Conservation (phyloP, 1,139 yeast genomes). For the Nadsonia starkeyi-henricii region DNA sequence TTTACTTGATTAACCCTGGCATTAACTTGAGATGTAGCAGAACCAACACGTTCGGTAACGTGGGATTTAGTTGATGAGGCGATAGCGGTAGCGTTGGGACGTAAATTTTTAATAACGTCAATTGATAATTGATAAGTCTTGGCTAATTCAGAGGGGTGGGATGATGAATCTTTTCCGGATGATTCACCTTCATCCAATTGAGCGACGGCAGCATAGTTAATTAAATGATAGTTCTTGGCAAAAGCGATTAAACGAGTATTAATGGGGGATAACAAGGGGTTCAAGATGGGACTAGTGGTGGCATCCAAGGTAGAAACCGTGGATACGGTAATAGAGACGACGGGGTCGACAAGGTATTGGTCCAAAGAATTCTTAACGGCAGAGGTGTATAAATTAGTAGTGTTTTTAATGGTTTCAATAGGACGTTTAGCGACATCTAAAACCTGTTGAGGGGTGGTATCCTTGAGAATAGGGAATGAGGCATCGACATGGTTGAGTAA, state of each 20-base stretch:
- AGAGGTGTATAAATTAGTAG: slow-evolving; percentile 17
- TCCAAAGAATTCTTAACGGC: slow-evolving; percentile 20
- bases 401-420: slow-evolving; percentile 18
- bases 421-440: slow-evolving; percentile 21
- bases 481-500: slow-evolving; percentile 22
- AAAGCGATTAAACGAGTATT: slow-evolving; percentile 31
- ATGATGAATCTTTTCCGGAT: too few relatives aligned
- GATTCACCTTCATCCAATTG: too few relatives aligned
- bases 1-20: too few relatives aligned
- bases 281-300: slow-evolving; percentile 49
- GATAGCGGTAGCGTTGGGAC: background rate
- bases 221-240: background rate
- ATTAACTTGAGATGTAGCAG: too few relatives aligned
- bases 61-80: background rate
- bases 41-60: background rate
- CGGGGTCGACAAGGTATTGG: slow-evolving; percentile 20
- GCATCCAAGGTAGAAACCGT: slow-evolving; percentile 30
- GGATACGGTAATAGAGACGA: slow-evolving; percentile 18
- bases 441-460: slow-evolving; percentile 24
- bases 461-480: slow-evolving; percentile 23
- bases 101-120: background rate
- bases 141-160: background rate
- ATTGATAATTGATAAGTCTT: background rate
- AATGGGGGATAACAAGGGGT: slow-evolving; percentile 48
- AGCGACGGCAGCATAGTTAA: background rate